Percentiles rank a stretch among this genome's conserved stretches.
Conservation (phyloP, 2,329 filamentous ascomycete genomes). For the Sclerotinia sclerotiorum region DNA sequence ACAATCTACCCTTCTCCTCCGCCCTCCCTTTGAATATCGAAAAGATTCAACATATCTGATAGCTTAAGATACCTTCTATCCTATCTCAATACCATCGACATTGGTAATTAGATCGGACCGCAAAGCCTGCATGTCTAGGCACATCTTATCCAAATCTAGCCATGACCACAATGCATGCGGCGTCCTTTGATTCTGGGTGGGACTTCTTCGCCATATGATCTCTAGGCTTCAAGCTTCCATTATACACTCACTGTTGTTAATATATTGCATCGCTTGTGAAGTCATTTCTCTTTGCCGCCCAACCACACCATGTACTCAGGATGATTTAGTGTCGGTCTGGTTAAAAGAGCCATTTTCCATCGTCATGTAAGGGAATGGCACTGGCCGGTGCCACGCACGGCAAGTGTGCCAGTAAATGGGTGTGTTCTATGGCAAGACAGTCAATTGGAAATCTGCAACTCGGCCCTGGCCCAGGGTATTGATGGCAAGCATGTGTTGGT, state of each 20-base stretch:
- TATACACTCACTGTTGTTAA: not conserved
- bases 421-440: not conserved
- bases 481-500: slow-evolving; percentile 10
- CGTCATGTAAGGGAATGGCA: not conserved
- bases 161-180: slow-evolving; percentile 1
- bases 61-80: not conserved
- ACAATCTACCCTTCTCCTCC: not conserved
- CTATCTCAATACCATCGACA: slow-evolving; percentile 4
- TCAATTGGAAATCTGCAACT: slow-evolving; percentile 3
- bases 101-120: not conserved
- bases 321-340: not conserved
- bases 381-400: slow-evolving; percentile 2
- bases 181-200: not conserved
- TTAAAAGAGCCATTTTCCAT: not conserved
- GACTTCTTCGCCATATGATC: slow-evolving; percentile 11
- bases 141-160: slow-evolving; percentile 11
- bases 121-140: slow-evolving; percentile 2
- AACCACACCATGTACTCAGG: not conserved
- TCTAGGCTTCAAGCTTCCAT: not conserved
- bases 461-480: not conserved
- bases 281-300: slow-evolving; percentile 4
- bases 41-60: not conserved
- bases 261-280: not conserved
- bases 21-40: not conserved
- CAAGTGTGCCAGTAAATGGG: slow-evolving; percentile 1